Conservation (phyloP, 176 grass and related monocot genomes). For the Microstegium vimineum region DNA sequence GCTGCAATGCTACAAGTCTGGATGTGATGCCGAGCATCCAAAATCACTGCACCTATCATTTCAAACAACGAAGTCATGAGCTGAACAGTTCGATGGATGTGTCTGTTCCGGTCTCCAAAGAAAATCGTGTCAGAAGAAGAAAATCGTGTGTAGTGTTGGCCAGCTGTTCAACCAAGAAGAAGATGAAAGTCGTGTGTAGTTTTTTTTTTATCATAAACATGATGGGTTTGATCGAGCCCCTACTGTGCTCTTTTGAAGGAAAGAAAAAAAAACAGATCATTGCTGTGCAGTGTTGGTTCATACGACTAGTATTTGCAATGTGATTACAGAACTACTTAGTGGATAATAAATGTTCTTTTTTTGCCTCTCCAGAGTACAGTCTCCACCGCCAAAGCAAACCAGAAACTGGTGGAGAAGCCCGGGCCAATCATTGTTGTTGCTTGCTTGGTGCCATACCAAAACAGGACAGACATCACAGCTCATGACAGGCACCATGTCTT, state of each 20-base stretch:
- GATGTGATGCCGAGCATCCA: not conserved
- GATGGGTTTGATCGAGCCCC: too few relatives aligned
- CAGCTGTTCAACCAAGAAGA: too few relatives aligned
- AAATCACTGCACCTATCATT: not conserved
- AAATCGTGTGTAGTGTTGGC: too few relatives aligned
- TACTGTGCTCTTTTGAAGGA: too few relatives aligned
- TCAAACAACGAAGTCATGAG: not conserved
- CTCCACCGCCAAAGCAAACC: not conserved
- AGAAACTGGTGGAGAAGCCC: not conserved
- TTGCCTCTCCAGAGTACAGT: not conserved
- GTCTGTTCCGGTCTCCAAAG: not conserved
- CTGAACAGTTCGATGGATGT: not conserved
- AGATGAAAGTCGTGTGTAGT: too few relatives aligned
- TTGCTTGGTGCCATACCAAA: not conserved
- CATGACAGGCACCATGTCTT: conserved; percentile 1
- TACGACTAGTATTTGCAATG: not conserved
- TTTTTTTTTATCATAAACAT: too few relatives aligned
- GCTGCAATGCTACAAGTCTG: not conserved
- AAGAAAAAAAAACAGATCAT: too few relatives aligned
- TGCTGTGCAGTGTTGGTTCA: too few relatives aligned
- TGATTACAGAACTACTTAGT: not conserved
- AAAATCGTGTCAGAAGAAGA: not conserved
- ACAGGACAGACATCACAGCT: not conserved
- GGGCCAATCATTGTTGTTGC: not conserved
- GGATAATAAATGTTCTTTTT: not conserved